Conservation (phyloP, 345 rosid genomes). For the Excoecaria agallocha region DNA sequence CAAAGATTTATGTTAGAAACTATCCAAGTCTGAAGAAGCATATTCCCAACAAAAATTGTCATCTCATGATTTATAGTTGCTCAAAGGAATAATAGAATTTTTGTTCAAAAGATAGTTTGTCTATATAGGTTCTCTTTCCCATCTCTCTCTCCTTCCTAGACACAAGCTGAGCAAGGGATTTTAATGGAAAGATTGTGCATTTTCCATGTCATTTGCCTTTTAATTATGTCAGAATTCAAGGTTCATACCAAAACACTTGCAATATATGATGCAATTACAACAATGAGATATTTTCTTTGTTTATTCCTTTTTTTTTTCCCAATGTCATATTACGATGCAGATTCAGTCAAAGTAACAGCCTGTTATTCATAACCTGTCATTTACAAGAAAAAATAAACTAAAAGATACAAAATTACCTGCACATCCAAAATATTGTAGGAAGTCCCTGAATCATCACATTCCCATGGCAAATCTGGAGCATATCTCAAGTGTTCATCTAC, state of each 20-base stretch:
- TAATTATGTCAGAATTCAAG: neutral
- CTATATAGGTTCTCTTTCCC: too few relatives aligned
- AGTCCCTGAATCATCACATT: slow-evolving; percentile 35
- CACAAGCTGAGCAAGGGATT: neutral
- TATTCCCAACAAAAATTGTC: too few relatives aligned
- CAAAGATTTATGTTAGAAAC: too few relatives aligned
- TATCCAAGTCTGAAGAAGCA: too few relatives aligned
- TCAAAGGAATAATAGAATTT: too few relatives aligned
- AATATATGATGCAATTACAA: neutral
- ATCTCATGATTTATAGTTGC: too few relatives aligned
- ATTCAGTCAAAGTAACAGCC: neutral
- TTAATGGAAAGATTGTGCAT: neutral
- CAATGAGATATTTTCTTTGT: neutral
- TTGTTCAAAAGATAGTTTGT: too few relatives aligned
- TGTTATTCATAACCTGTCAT: neutral
- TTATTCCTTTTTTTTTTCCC: neutral
- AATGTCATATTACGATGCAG: neutral
- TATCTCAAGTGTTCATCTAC: slow-evolving; percentile 44
- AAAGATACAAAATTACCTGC: slow-evolving; percentile 36
- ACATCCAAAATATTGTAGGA: slow-evolving; percentile 56
- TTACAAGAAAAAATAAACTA: neutral
- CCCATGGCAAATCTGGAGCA: slow-evolving; percentile 53
- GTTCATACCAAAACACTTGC: slow-evolving; percentile 10
- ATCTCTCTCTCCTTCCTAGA: too few relatives aligned
- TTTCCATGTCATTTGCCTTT: neutral